Percentiles rank a stretch among this genome's conserved stretches.
These are phyloP conservation scores for Citrus sp. DNA, from an alignment of 345 rosid genomes.

Conservation along the genomic window DNA sequence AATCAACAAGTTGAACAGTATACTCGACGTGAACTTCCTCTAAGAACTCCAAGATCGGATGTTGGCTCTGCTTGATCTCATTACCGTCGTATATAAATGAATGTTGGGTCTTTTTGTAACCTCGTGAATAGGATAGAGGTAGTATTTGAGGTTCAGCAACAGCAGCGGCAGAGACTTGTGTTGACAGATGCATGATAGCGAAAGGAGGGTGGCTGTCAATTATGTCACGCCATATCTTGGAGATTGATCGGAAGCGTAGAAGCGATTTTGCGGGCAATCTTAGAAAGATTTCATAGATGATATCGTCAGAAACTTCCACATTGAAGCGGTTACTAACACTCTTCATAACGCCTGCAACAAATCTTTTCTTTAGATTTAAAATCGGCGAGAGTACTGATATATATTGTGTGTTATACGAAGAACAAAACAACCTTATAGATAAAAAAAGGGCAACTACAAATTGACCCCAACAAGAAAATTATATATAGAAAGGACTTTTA, in stretches of 20 bases:
- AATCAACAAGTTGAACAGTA: background rate
- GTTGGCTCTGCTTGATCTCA: background rate
- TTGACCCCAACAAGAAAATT: too few species aligned
- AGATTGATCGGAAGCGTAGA: background rate
- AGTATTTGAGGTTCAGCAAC: background rate
- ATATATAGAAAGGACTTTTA: too few species aligned
- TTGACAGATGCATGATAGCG: background rate
- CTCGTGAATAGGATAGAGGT: background rate
- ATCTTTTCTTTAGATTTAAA: too few species aligned
- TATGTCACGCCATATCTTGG: background rate
- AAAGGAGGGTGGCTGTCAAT: background rate
- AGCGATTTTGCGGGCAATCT: background rate
- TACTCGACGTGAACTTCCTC: background rate
- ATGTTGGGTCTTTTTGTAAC: background rate
- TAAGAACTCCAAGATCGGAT: background rate
- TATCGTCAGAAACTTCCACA: background rate
- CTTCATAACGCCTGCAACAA: too few species aligned
- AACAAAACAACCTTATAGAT: too few species aligned
- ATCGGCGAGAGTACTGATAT: too few species aligned
- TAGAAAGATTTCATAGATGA: background rate
- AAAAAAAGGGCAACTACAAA: too few species aligned
- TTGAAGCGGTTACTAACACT: too few species aligned
- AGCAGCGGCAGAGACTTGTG: background rate
- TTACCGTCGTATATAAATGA: background rate
- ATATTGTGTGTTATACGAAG: too few species aligned